phyloP scores from a whole-genome alignment of 139 green algal species.

The Volvox africanus region DNA sequence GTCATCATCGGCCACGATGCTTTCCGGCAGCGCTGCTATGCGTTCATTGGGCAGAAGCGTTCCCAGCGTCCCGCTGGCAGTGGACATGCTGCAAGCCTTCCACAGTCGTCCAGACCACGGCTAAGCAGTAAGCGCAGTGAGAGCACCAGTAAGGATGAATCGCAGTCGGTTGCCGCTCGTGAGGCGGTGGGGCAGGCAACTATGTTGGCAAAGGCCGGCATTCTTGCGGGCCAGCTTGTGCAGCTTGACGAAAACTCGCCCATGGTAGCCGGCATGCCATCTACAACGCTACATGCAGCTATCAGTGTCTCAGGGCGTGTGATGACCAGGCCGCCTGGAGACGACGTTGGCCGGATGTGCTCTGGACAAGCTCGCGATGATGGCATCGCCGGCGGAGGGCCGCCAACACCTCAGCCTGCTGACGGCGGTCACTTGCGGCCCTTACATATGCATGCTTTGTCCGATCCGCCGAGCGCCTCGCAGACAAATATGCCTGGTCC shows the following conservation, averaged over 20 bases:
- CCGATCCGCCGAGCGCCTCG: neutral
- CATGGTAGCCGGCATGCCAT: neutral
- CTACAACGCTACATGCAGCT: neutral
- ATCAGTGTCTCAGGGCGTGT: neutral
- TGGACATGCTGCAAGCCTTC: neutral
- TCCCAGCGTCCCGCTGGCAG: neutral
- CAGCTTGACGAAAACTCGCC: neutral
- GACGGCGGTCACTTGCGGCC: slow-evolving; percentile 19
- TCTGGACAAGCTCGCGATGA: slow-evolving; percentile 19
- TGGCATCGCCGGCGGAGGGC: neutral
- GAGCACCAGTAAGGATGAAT: slow-evolving; percentile 27
- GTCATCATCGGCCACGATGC: slow-evolving; percentile 78
- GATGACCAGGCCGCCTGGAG: neutral
- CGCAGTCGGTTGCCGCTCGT: neutral
- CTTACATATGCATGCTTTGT: neutral
- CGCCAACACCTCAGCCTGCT: slow-evolving; percentile 30
- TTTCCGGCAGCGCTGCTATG: slow-evolving; percentile 79
- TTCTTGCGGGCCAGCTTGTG: neutral
- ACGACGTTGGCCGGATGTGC: neutral
- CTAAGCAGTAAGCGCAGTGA: slow-evolving; percentile 41
- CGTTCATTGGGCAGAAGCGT: slow-evolving; percentile 57
- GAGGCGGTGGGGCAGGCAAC: neutral
- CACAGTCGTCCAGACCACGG: neutral
- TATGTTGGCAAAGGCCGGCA: neutral
- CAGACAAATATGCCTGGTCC: neutral